phyloP scores from a whole-genome alignment of 179 eudicot species.

The Actinidia polygama region DNA sequence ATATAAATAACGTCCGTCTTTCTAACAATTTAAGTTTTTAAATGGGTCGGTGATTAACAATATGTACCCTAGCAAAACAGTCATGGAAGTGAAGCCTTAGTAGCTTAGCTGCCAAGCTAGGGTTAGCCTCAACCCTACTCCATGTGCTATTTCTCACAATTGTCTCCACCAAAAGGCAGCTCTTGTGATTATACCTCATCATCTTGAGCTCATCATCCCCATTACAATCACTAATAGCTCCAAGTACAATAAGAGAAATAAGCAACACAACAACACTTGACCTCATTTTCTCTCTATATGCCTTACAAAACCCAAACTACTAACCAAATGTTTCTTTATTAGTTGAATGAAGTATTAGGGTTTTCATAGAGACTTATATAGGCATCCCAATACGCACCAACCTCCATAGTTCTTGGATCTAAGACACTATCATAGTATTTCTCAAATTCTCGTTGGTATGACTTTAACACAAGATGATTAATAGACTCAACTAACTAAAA shows the following conservation, averaged over 20 bases:
- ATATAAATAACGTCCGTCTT: no score
- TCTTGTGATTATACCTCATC: conserved; percentile 27
- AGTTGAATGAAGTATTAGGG: neutral
- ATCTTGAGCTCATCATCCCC: conserved; percentile 24
- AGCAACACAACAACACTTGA: neutral
- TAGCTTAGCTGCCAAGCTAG: conserved; percentile 29
- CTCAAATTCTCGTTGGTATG: no score
- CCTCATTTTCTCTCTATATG: conserved; percentile 13
- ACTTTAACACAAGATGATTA: no score
- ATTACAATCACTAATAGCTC: conserved; percentile 2
- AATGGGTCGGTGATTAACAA: no score
- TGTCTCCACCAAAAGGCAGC: conserved; percentile 39
- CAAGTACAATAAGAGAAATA: neutral
- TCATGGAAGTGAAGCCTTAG: conserved; percentile 45
- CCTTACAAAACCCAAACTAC: no score
- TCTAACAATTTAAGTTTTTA: no score
- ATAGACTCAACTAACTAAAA: no score
- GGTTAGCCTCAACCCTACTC: conserved; percentile 31
- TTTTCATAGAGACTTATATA: conserved; percentile 1
- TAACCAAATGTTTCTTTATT: no score
- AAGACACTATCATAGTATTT: no score
- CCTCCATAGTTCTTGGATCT: no score
- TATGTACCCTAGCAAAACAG: conserved; percentile 51
- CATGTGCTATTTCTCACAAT: conserved; percentile 33
- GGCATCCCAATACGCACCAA: no score